Evolutionary conservation across 2,329 filamentous ascomycete genomes (phyloP), one percentile per base, ranked within the genome.

Genomic region (Rosellinia necatrix): DNA sequence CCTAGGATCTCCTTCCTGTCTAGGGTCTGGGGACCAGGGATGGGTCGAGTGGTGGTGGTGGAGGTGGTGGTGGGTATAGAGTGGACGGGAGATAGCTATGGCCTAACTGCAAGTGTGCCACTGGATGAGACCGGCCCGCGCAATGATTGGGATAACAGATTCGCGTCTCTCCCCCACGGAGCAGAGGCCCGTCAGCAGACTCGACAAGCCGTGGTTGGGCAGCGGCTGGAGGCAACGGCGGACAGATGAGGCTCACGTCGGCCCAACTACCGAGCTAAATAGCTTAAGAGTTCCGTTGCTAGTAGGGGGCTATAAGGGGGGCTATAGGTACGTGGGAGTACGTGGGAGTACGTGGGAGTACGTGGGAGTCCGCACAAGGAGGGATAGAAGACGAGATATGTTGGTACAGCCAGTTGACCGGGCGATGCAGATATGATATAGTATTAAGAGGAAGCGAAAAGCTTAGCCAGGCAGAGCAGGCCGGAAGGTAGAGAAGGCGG

Each of bases 241-340:
- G 38, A 30, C 32, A 53, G 57, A 44, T 53, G 56, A 55, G 53
- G 38, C 56, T 61, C 50, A 50, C 60, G 61, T 59, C 56, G 60
- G 57, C 64, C 61, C 63, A 61, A 64, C 61, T 58, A 64, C 61
- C 60, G 64, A 58, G 58, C 56, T 60, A 64, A 59, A 57, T 58
- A 56, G 61, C 35, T 37, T 37, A 24, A 15, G 35, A n/a, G n/a
- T n/a, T 27, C 38, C 34, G 37, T 4, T 30, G 32, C 40, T 27
- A 19, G 29, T 30, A 13, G 25, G 40, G 12, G 19, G 19, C 37
- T 22, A 19, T 24, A 21, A 17, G 22, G 37, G 34, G 34, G 15
- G 15, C n/a, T 40, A 34, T 32, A 34, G 27, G 25, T 37, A 32
- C 15, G 49, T 44, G 19, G 7, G 19, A 24, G 37, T 12, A 22